Evolutionary conservation across 768 basidiomycete genomes (phyloP), one percentile per base, ranked within the genome.

Genomic region (Suillus discolor): DNA sequence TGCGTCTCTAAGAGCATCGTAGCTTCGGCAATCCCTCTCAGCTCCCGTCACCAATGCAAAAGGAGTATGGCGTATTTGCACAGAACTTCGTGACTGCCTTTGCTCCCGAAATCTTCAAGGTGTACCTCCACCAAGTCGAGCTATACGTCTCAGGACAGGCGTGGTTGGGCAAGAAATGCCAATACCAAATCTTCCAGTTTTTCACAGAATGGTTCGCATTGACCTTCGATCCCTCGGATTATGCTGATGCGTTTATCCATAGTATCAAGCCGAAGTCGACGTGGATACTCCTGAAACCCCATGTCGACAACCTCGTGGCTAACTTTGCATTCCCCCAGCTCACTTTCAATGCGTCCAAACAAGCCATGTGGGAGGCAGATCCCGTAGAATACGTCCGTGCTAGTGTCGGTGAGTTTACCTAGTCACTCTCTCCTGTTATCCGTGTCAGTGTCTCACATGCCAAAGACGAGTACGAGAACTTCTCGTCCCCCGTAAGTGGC

Each of bases 181-280:
- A 92, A 73, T 92, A 91, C 73, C 89, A 92, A 62, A 87, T 95
- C 53, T 89, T 96, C 76, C 83, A 85, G 62, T 96, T 94, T 81
- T 89, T 96, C 72, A 91, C 89, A 8, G 92, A 94, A 73, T 96
- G 95, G 94, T 94, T 70, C 15, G 87, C 75, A 3, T 61, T 12
- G 6, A 25, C 34, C 3, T n/a, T 20, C 6, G 11, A 28, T 42
- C 12, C 18, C 3, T 42, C 25, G 13, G 12, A 6, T 57, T 47
- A 20, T 15, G 36, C 67, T 78, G 55, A 78, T n/a, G 16, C 20
- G 8, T 23, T 31, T 41, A 60, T 64, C 60, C 64, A 8, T 61
- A 96, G 94, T 70, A 87, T 97, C 70, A 96, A 96, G 79, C 95
- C 95, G 16, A 94, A 93, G 72, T 86, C 92, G n/a, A 97, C 93